Evolutionary conservation across 257 asterid genomes (phyloP), one percentile per base, ranked within the genome.

Genomic region (Solanum lycopersicoides): DNA sequence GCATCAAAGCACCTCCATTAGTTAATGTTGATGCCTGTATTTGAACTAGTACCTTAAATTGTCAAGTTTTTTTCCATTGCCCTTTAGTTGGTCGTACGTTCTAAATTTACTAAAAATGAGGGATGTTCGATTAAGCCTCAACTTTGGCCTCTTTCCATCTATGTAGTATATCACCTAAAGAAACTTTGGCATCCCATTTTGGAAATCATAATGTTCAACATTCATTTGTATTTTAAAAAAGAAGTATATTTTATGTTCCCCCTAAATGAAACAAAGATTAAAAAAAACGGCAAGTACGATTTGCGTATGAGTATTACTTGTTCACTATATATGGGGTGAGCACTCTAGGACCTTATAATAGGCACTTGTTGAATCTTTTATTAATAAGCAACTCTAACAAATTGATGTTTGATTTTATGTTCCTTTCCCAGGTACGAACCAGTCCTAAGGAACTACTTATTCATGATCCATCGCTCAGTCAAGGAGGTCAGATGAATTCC

Each of bases 351-450:
- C 84, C 25, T 79, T 79, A 45, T 45, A 14, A 9, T 79, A 45
- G 65, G 1, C 41, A 79, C 16, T 45, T 79, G 25, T 45, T 79
- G 41, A 45, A 15, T 9, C 11, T 44, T 45, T 79, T 79, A 9
- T 79, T 79, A 30, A 79, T 79, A 79, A 15, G 25, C 84, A 79
- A 45, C 66, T 77, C 63, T 18, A 44, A 79, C n/a, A 45, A 25
- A 79, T 39, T 79, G 63, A 79, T 79, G 65, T 25, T 79, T 79
- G 16, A 28, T 79, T 90, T 90, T 18, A 82, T 84, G 12, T 89
- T 90, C 86, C 94, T 93, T 82, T 82, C 93, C 91, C 94, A 90
- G 72, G 90, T 89, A 34, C 89, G 93, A 71, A 83, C 16, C 84
- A 9, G 25, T 28, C 84, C 84, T 14, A 90, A 87, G 87, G 87